Conservation (phyloP, 2,329 filamentous ascomycete genomes). For the Apiospora rasikravindrae region DNA sequence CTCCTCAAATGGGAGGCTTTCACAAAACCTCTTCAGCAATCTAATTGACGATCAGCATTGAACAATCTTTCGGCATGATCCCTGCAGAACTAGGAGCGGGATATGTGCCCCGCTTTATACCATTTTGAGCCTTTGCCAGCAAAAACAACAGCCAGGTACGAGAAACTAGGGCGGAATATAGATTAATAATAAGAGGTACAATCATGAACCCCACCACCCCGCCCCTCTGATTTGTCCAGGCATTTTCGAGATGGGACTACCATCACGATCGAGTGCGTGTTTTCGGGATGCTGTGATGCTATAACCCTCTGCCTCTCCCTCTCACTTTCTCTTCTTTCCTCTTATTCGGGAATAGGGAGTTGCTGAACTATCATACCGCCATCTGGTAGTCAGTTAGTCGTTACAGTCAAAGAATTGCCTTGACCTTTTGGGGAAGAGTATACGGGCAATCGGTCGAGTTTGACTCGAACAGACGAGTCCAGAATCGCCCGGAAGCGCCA, state of each 20-base stretch:
- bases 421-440: background rate
- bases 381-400: background rate
- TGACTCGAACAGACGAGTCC: background rate
- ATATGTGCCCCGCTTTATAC: background rate
- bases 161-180: background rate
- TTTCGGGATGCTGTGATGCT: background rate
- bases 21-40: background rate
- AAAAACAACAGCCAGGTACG: constrained; percentile 6
- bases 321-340: background rate
- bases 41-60: constrained; percentile 3
- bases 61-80: background rate
- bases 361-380: background rate
- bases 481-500: constrained; percentile 4
- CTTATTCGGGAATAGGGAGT: background rate
- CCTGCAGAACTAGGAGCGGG: constrained; percentile 9
- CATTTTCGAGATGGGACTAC: background rate
- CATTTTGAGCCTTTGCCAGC: background rate
- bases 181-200: background rate
- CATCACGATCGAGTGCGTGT: constrained; percentile 10
- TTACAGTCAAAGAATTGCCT: background rate
- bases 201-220: constrained; percentile 13
- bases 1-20: background rate
- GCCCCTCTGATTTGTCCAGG: constrained; percentile 1
- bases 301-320: too few relatives aligned
- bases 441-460: background rate